Evolutionary conservation across 129 eudicot genomes (phyloP), one percentile per base, ranked within the genome.

Genomic region (Oenanthe sinensis): DNA sequence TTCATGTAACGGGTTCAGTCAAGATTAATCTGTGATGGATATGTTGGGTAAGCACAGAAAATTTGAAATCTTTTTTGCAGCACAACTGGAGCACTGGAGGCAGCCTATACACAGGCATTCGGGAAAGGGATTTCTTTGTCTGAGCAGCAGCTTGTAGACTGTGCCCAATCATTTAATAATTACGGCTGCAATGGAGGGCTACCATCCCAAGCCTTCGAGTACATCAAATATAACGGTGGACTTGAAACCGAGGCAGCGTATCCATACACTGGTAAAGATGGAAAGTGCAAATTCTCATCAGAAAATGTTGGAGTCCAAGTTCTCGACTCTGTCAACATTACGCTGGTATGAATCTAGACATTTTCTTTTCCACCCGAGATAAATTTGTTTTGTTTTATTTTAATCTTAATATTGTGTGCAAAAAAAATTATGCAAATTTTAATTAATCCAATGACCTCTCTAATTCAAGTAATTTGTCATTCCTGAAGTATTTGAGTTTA

Each of bases 101-200:
- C 99, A 79, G 99, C 99, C 77, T 96, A 96, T 83, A 84, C 92
- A 14, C 99, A 96, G 81, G 97, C 97, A 62, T 86, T 78, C 74
- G 93, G 97, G 79, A 90, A 92, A 81, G 80, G 79, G n/a, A 86
- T 96, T 79, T 89, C 88, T 86, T 79, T 96, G 39, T 92, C 99
- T 10, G 99, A 96, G 84, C 99, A 96, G 81, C 99, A 96, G 71
- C 99, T 96, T 76, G 99, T 96, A 78, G 99, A 96, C 83, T 96
- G 99, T 87, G 99, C 97, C 24, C 84, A 88, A 33, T 89, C 88
- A 28, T 96, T 89, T 79, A 89, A 96, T 74, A 96, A 96, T 85
- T 85, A 40, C 72, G 99, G 97, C 46, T 96, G 99, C 86, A 77
- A 82, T 22, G 99, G 99, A 54, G 99, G 99, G 62, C 78, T 96